Evolutionary conservation across 106 monocot species (phyloP).

Genomic region (Gastrodia elata): DNA sequence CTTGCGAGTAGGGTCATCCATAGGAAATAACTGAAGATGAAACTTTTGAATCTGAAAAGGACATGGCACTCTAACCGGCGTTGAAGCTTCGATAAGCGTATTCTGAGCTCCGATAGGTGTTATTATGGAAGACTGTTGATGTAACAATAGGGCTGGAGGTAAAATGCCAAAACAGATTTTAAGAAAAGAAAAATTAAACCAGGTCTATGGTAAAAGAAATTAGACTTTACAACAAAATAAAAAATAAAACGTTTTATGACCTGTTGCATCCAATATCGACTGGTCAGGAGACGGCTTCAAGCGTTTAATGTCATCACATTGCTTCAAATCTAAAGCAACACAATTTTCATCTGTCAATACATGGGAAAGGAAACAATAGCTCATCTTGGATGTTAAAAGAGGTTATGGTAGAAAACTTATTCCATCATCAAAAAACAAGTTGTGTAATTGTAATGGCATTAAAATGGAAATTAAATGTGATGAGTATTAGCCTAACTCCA

Average conservation of each 20-base stretch:
- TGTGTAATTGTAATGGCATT: background rate
- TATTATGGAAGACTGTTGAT: slow-evolving; percentile 1
- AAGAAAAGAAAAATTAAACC: background rate
- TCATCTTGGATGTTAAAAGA: background rate
- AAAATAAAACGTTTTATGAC: background rate
- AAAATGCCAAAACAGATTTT: slow-evolving; percentile 20
- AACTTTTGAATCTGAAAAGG: slow-evolving; percentile 23
- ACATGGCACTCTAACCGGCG: slow-evolving; percentile 7
- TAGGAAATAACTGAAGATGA: slow-evolving; percentile 66
- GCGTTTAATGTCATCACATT: background rate
- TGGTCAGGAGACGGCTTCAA: background rate
- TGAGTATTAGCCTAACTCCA: background rate
- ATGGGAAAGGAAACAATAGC: background rate
- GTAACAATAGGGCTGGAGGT: slow-evolving; percentile 13
- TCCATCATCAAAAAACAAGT: background rate
- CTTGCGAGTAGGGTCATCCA: slow-evolving; percentile 42
- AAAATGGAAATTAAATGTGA: background rate
- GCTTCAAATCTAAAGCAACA: background rate
- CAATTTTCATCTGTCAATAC: background rate
- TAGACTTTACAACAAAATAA: background rate
- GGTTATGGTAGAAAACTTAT: background rate
- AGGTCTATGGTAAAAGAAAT: background rate
- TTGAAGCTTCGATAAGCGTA: slow-evolving; percentile 4
- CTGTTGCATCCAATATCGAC: background rate
- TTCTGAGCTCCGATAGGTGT: slow-evolving; percentile 4